Percentiles rank a stretch among this genome's conserved stretches.
Evolutionary conservation across 768 basidiomycete species (phyloP).

Genomic region (Rubroboletus satanas): DNA sequence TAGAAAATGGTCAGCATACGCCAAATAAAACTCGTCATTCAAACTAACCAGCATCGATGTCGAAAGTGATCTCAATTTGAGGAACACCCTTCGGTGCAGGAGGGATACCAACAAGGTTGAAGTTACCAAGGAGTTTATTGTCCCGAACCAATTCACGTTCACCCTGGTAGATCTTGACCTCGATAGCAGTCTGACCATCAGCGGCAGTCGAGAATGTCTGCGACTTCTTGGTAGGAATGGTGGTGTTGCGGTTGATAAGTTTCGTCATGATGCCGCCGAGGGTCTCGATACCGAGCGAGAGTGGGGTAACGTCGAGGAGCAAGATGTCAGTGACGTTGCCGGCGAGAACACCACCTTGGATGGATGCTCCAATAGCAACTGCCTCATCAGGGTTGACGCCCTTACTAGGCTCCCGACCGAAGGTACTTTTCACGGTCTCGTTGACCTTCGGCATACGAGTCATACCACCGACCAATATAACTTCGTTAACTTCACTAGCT

Average conservation of each 20-base stretch:
- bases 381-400: conserved; percentile 99
- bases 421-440: conserved; percentile 83
- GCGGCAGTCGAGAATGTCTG: conserved; percentile 99
- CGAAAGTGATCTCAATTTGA: conserved; percentile 85
- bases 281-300: conserved; percentile 94
- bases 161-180: conserved; percentile 99
- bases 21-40: background rate
- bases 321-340: conserved; percentile 96
- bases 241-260: conserved; percentile 96
- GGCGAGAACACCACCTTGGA: conserved; percentile 96
- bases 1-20: conserved; percentile 21
- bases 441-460: conserved; percentile 94
- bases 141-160: conserved; percentile 98
- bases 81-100: conserved; percentile 73
- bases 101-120: conserved; percentile 98
- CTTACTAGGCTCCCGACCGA: conserved; percentile 96
- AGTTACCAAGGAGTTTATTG: conserved; percentile 98
- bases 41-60: conserved; percentile 85
- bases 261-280: conserved; percentile 99
- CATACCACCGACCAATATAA: conserved; percentile 99
- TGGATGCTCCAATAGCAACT: conserved; percentile 96
- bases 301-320: conserved; percentile 91
- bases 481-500: conserved; percentile 89
- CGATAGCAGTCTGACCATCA: conserved; percentile 98
- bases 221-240: conserved; percentile 99